Evolutionary conservation across 1,284 basidiomycete genomes (phyloP), one percentile per base, ranked within the genome.

Genomic region (Papiliotrema flavescens): DNA sequence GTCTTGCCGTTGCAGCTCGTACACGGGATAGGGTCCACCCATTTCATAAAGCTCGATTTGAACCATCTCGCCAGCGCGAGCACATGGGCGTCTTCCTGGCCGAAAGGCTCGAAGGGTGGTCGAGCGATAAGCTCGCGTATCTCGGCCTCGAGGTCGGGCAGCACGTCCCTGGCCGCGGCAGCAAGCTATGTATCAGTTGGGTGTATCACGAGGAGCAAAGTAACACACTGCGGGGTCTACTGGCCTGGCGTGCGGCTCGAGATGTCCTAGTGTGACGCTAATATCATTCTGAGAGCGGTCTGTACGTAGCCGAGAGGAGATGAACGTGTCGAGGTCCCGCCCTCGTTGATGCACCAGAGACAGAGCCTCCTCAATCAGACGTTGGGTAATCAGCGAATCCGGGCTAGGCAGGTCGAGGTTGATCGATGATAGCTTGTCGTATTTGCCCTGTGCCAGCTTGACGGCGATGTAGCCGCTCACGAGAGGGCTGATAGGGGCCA

Each of bases 11-110:
- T 54, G 53, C 79, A 80, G 4, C 7, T 22, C 0, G 69, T 55
- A 52, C 79, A 80, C 22, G 62, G 67, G 51, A 80, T 75, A 2
- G 79, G 79, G 59, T 80, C 79, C 13, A 73, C 69, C 79, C 79
- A 80, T 43, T 62, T 65, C 65, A 80, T 77, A 60, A 72, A 80
- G 37, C 62, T 56, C 15, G 62, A 48, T 58, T 79, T 79, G 69
- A 80, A 80, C 79, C 79, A 80, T 43, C 65, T 55, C 14, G 78
- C 77, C 8, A 79, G 64, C 2, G 69, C 69, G 26, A 77, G 65
- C 1, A 77, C 79, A 23, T 56, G 50, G 14, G 64, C 69, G 52
- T 76, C 74, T 19, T 61, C 61, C 9, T 42, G 14, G 0, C 60
- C 66, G 23, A 73, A 65, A 8, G 68, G 64, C 20, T 51, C 15